Evolutionary conservation across 805 yeast species (phyloP).

Genomic region (Kregervanrija delftensis): DNA sequence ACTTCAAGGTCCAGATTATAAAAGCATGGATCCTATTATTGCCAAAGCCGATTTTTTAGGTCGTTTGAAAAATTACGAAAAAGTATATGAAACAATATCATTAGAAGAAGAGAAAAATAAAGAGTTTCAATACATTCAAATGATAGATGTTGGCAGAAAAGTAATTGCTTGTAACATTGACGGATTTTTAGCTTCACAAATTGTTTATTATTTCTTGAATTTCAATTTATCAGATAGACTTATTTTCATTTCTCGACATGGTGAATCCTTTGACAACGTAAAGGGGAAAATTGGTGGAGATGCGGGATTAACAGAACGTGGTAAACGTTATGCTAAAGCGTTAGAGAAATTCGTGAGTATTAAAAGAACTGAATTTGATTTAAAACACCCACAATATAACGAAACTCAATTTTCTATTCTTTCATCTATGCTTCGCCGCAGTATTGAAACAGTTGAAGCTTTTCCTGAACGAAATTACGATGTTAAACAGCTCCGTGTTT

Average conservation of each 20-base stretch:
- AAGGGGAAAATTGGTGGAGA: constrained; percentile 90
- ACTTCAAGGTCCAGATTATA: constrained; percentile 89
- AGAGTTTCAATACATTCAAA: constrained; percentile 79
- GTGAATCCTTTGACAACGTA: constrained; percentile 84
- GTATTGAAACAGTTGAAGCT: constrained; percentile 68
- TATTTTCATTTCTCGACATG: constrained; percentile 93
- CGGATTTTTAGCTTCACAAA: constrained; percentile 84
- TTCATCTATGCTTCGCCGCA: constrained; percentile 80
- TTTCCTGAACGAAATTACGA: constrained; percentile 67
- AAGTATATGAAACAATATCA: constrained; percentile 83
- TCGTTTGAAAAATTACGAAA: constrained; percentile 75
- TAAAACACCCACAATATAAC: constrained; percentile 49
- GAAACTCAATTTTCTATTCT: constrained; percentile 53
- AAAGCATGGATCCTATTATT: constrained; percentile 70
- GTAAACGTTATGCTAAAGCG: constrained; percentile 65
- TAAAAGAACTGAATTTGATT: constrained; percentile 64
- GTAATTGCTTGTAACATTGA: constrained; percentile 88
- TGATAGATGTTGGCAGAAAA: constrained; percentile 94
- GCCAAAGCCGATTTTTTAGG: constrained; percentile 81
- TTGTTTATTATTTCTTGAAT: constrained; percentile 81
- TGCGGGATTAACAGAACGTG: constrained; percentile 72
- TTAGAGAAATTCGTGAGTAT: constrained; percentile 65
- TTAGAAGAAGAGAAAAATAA: constrained; percentile 58
- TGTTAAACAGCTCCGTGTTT: constrained; percentile 83
- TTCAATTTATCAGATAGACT: constrained; percentile 86